Base-by-base conservation (phyloP, 2,329 filamentous ascomycete genomes). In the Nemania bipapillata region DNA sequence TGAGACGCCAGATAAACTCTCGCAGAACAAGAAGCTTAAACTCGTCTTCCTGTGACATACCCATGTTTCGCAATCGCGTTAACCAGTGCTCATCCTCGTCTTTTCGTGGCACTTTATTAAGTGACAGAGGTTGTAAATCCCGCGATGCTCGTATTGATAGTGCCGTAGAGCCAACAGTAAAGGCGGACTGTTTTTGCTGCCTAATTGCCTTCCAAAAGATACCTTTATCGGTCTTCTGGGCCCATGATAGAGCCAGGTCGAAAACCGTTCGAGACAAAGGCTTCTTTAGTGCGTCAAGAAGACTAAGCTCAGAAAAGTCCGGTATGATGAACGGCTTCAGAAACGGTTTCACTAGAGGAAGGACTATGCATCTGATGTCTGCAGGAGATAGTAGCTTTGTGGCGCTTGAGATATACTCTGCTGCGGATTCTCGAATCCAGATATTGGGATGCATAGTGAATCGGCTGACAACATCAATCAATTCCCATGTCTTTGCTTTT, bases 21-120 rank as follows among this genome's bases (percentile, higher is more conserved):
- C 92, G 86, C 11, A 99, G 84, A 4, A 90, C 92, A 40, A 98
- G 83, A 2, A 99, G 82, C 79, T 99, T 98, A 77, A 92, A 88
- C 73, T 99, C 96, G 73, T 99, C 95, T 52, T 97, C 94, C 0
- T 85, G 77, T 1, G 86, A 83, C 83, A 99, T 89, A 0, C 96
- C 96, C 49, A 97, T 88, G 71, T 93, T 97, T 58, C 92, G 89
- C 55, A 99, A 82, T 71, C 93, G 91, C 15, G 87, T 85, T n/a
- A 99, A 83, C 94, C 96, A 98, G 73, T 94, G 89, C 70, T 97
- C 94, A 77, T 99, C 96, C 78, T 98, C 95, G 8, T 97, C 94
- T 73, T 94, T 97, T 76, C 90, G 94, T 0, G 87, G 81, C 3
- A 92, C 82, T 72, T 88, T 89, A 70, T 84, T 86, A 30, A 96